Evolutionary conservation across 192 early-diverging fungal species (phyloP), one percentile per base, ranked within the genome.

Genomic region (Geranomyces variabilis): DNA sequence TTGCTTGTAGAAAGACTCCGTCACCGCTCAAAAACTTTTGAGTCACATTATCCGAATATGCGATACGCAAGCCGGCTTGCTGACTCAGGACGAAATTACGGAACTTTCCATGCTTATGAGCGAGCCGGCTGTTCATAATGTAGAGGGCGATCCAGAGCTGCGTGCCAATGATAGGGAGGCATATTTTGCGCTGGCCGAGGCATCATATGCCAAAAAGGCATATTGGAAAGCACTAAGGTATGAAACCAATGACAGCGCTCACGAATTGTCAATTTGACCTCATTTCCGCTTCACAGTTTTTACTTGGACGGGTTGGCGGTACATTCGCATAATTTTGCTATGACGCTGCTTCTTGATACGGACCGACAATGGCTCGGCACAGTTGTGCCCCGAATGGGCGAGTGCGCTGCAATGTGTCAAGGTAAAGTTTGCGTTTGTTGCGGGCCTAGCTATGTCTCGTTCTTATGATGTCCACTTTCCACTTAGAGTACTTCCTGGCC

Each of bases 231-330:
- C 29, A 7, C 17, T 60, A 30, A 28, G 58, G 58, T 60, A 60
- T n/a, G n/a, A 34, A 26, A 30, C 29, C 12, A 19, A 4, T 15
- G 24, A 53, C 24, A 15, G 51, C 17, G 51, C 3, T 17, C 7
- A 4, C 17, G 19, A 53, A 26, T 10, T 41, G 36, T 10, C 36
- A 3, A 7, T 41, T 41, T 3, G 36, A 41, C 36, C 36, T 41
- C 36, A 10, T 7, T 41, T 41, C 51, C n/a, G 51, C 51, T 4
- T 53, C 7, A 3, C 51, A 60, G 58, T 8, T 33, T 31, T 17
- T 60, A 60, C 17, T 31, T 60, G 58, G 58, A 60, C 17, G 58
- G 58, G 5, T 8, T 60, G 58, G 58, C 58, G 15, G 58, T 60
- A 19, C 58, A 34, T 34, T 60, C 58, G 17, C 29, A 19, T 19